Evolutionary conservation across 176 grass and related monocot genomes (phyloP).

Genomic region (Oryza brachyantha): DNA sequence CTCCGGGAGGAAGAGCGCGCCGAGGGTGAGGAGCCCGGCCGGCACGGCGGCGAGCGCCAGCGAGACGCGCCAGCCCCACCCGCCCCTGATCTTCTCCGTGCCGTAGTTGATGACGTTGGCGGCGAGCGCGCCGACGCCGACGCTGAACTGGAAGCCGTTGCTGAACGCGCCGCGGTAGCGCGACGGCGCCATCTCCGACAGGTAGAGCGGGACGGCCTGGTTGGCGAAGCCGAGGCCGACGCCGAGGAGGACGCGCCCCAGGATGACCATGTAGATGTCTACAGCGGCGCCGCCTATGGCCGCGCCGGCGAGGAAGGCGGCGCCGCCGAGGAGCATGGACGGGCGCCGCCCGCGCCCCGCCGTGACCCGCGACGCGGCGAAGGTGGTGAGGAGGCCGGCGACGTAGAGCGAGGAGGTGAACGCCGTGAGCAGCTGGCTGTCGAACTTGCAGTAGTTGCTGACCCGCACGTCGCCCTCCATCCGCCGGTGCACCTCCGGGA

Average conservation of each 20-base stretch:
- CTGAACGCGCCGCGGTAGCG: constrained; percentile 61
- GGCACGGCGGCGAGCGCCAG: constrained; percentile 54
- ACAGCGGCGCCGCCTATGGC: constrained; percentile 45
- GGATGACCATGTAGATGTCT: constrained; percentile 60
- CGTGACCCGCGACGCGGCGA: constrained; percentile 54
- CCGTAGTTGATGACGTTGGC: constrained; percentile 67
- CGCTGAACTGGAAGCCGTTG: constrained; percentile 62
- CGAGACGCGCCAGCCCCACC: constrained; percentile 67
- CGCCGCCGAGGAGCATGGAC: constrained; percentile 68
- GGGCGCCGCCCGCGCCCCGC: constrained; percentile 28
- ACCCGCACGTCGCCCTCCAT: constrained; percentile 53
- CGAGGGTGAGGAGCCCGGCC: constrained; percentile 44
- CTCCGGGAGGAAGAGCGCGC: constrained; percentile 56
- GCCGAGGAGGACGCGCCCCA: constrained; percentile 58
- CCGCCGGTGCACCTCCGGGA: constrained; percentile 55
- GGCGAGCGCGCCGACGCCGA: constrained; percentile 43
- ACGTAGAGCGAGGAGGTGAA: constrained; percentile 89
- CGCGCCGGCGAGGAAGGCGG: constrained; percentile 48
- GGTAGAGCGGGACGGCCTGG: constrained; percentile 67
- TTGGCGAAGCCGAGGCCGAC: constrained; percentile 67
- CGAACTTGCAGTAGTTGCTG: constrained; percentile 94
- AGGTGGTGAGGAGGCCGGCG: constrained; percentile 51
- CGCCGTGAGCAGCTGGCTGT: constrained; percentile 77
- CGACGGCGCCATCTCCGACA: constrained; percentile 77
- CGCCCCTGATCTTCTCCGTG: constrained; percentile 50